Conservation (phyloP, 345 rosid genomes). For the Mangifera indica region DNA sequence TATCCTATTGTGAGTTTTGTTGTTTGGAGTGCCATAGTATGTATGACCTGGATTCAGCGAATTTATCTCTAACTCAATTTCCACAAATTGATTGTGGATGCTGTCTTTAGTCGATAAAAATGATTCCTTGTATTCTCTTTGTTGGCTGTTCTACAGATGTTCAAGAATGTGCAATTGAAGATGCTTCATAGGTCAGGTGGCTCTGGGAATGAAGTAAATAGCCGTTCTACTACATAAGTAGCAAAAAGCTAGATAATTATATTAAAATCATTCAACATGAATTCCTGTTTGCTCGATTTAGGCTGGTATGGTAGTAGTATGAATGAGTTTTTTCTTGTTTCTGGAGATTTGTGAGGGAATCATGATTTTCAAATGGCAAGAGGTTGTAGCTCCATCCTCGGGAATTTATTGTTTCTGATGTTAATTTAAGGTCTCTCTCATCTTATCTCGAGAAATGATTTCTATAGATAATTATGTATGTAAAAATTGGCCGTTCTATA, state of each 20-base stretch:
- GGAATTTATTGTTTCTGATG: slow-evolving; percentile 22
- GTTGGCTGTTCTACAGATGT: slow-evolving; percentile 26
- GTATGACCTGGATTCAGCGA: background rate
- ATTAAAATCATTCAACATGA: slow-evolving; percentile 12
- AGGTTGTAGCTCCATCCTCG: slow-evolving; percentile 16
- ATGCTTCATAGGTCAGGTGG: slow-evolving; percentile 3
- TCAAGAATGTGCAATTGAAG: slow-evolving; percentile 18
- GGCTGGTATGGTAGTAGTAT: background rate
- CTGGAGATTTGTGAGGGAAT: slow-evolving; percentile 19
- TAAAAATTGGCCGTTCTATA: slow-evolving; percentile 4
- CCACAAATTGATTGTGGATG: background rate
- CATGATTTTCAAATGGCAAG: slow-evolving; percentile 1
- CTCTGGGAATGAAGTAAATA: background rate
- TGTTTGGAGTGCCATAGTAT: background rate
- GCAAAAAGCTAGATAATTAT: slow-evolving; percentile 3
- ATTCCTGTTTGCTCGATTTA: slow-evolving; percentile 14
- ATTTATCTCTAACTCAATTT: background rate
- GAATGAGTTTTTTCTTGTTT: slow-evolving; percentile 9
- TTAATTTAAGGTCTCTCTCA: slow-evolving; percentile 18
- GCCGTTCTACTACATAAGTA: background rate
- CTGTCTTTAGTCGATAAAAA: background rate
- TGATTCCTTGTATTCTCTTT: background rate
- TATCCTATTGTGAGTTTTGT: background rate
- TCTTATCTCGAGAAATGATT: slow-evolving; percentile 17
- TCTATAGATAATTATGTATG: slow-evolving; percentile 13